A percentile compares a stretch with the other conserved stretches of the same genome.
Conservation (phyloP, 768 basidiomycete species). For the Tylopilus subfusipes region DNA sequence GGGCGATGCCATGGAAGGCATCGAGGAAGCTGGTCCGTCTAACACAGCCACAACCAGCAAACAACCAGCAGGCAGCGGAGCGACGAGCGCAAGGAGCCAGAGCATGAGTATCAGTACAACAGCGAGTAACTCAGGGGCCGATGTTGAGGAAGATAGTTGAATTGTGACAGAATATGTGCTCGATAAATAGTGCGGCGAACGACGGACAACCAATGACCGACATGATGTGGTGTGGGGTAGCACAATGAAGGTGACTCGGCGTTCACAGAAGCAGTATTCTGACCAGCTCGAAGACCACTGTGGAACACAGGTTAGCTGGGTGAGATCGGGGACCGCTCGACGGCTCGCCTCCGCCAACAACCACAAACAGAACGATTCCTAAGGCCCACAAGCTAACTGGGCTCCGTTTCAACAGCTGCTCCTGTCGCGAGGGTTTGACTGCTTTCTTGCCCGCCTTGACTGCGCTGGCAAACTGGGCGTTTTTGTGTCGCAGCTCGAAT, state of each 20-base stretch:
- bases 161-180: constrained; percentile 5
- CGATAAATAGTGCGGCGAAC: constrained; percentile 12
- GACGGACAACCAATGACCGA: constrained; percentile 6
- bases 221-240: background rate
- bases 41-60: constrained; percentile 16
- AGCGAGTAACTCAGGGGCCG: constrained; percentile 48
- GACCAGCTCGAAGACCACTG: constrained; percentile 74
- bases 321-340: background rate
- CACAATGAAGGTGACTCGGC: background rate
- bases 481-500: constrained; percentile 79
- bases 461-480: constrained; percentile 74
- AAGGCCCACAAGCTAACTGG: constrained; percentile 76
- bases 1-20: constrained; percentile 70
- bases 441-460: constrained; percentile 75
- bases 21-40: constrained; percentile 43
- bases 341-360: constrained; percentile 75
- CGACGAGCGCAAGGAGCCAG: constrained; percentile 47
- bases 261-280: constrained; percentile 62
- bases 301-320: constrained; percentile 5
- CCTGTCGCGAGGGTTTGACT: constrained; percentile 66
- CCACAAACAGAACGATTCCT: constrained; percentile 69
- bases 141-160: constrained; percentile 36
- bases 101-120: constrained; percentile 60
- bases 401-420: constrained; percentile 65
- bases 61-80: constrained; percentile 26